phyloP scores from a whole-genome alignment of 2,329 filamentous ascomycete species.

The Stachybotrys chlorohalonatus region DNA sequence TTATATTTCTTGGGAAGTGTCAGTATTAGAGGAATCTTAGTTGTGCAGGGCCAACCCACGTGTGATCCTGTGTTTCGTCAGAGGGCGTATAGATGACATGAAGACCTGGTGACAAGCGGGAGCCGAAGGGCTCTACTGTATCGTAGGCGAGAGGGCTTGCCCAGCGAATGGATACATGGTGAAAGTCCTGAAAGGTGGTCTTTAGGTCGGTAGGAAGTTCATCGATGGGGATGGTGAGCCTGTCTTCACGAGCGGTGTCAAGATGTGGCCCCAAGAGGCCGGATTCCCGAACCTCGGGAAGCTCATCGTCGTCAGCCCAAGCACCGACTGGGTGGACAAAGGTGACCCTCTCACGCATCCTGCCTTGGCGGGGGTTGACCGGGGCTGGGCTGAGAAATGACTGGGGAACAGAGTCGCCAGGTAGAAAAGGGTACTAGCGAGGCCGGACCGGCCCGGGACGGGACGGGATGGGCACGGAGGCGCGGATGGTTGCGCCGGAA shows the following conservation, averaged over 20 bases:
- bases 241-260: conserved; percentile 66
- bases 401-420: too few species aligned
- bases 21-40: too few species aligned
- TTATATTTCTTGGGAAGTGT: too few species aligned
- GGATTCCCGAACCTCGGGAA: conserved; percentile 44
- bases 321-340: conserved; percentile 61
- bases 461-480: too few species aligned
- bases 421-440: too few species aligned
- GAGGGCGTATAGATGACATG: conserved; percentile 68
- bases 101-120: conserved; percentile 68
- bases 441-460: too few species aligned
- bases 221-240: conserved; percentile 61
- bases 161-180: conserved; percentile 76
- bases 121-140: conserved; percentile 60
- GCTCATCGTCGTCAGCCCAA: conserved; percentile 52
- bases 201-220: conserved; percentile 65
- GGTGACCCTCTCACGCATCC: conserved; percentile 72
- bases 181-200: conserved; percentile 50
- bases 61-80: not conserved
- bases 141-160: conserved; percentile 48
- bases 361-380: conserved; percentile 4
- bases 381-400: too few species aligned
- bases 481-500: too few species aligned
- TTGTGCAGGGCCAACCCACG: conserved; percentile 25
- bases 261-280: conserved; percentile 49